Base-by-base conservation (phyloP, 2,329 filamentous ascomycete genomes). In the Paraphoma chrysanthemicola region DNA sequence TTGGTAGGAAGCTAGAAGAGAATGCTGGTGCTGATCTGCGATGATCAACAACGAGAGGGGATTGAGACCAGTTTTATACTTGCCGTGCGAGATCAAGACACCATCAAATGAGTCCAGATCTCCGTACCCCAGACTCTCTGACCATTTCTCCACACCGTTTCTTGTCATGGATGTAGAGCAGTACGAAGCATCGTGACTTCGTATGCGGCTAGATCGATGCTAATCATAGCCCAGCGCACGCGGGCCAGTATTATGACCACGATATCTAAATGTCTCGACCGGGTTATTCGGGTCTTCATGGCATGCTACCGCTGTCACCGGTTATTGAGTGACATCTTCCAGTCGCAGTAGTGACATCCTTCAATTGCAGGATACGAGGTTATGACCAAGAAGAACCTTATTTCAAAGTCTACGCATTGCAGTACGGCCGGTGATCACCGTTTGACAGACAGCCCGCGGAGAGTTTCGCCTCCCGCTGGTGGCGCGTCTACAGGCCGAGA, bases 11-110 rank as follows among this genome's bases (percentile, higher is more conserved):
- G 57, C 51, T 60, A 56, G 53, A 60, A 62, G 53, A 52, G 62
- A 59, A 62, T 54, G 57, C 62, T 69, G 65, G 43, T 47, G 66
- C 64, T 68, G 66, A 66, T 68, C 59, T 67, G 64, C 57, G 63
- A 62, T 72, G 71, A 56, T 68, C 43, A 50, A 55, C 45, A 57
- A 44, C 49, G 48, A 56, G 43, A 53, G 57, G 56, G 57, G 56
- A 62, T 47, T 23, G 12, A 23, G 14, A 43, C 44, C 41, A 41
- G 46, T 57, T 69, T 74, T 74, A 73, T 74, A 74, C 60, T 54
- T 39, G 36, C 23, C 30, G 3, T 23, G 23, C 23, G n/a, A 18
- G 29, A 42, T 42, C 33, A 9, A 14, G 36, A 36, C 12, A 44
- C 17, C 16, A 14, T 47, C 14, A 14, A 54, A 38, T 29, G 23